Percentiles rank a stretch among this genome's conserved stretches.
Conservation (phyloP, 2,329 filamentous ascomycete species). For the Colletotrichum godetiae region DNA sequence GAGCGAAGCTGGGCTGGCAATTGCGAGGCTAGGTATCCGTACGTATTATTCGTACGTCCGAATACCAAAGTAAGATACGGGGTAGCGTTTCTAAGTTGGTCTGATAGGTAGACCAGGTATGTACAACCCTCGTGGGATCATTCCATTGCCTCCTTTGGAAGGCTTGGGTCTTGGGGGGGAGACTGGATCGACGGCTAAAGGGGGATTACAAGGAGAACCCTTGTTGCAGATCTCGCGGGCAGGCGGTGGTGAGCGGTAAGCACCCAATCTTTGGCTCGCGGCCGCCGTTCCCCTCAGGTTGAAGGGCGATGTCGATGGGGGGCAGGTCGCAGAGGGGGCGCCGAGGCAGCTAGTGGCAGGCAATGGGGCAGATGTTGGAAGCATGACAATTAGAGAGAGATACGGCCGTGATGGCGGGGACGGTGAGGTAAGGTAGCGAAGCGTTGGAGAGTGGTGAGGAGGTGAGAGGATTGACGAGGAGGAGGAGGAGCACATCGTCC, state of each 20-base stretch:
- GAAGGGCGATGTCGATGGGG: background rate
- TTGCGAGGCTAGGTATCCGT: too few species aligned
- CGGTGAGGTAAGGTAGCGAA: background rate
- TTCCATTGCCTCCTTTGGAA: background rate
- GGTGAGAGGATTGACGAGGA: background rate
- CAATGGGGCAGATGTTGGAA: background rate
- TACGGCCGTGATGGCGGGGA: slow-evolving; percentile 24
- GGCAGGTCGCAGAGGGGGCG: too few species aligned
- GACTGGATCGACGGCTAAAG: slow-evolving; percentile 34
- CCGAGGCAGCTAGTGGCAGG: background rate
- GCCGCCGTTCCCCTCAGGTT: background rate
- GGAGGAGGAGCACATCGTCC: too few species aligned
- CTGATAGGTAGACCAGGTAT: background rate
- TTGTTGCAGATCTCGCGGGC: slow-evolving; percentile 19
- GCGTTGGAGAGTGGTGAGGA: background rate
- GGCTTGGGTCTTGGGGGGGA: background rate
- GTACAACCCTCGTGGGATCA: background rate
- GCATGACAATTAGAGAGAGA: background rate
- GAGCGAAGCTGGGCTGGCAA: too few species aligned
- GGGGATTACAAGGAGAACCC: slow-evolving; percentile 30
- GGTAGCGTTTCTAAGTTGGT: too few species aligned
- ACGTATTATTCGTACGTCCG: too few species aligned
- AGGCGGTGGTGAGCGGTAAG: background rate
- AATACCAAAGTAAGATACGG: too few species aligned
- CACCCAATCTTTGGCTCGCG: background rate